Evolutionary conservation across 306 rosid genomes (phyloP).

Genomic region (Astragalus membranaceus): DNA sequence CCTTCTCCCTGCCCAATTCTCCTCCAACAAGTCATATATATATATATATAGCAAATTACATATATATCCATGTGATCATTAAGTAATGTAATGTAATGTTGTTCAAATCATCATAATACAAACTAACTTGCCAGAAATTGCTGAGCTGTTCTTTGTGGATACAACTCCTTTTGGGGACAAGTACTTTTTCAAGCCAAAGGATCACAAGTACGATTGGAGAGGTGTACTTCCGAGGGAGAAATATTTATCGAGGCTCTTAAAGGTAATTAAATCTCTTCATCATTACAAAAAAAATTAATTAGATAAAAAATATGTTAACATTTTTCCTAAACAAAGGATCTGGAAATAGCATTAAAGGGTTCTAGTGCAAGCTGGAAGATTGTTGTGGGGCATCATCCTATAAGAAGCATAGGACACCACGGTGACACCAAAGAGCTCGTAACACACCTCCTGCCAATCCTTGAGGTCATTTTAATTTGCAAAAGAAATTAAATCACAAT

Average conservation of each 20-base stretch:
- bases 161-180: slow-evolving; percentile 44
- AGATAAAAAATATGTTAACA: not conserved
- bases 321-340: slow-evolving; percentile 21
- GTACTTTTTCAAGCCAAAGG: slow-evolving; percentile 32
- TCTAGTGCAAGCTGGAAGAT: slow-evolving; percentile 41
- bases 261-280: slow-evolving; percentile 14
- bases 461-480: slow-evolving; percentile 21
- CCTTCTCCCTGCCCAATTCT: too few relatives aligned
- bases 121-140: slow-evolving; percentile 18
- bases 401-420: slow-evolving; percentile 41
- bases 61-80: too few relatives aligned
- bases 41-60: too few relatives aligned
- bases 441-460: slow-evolving; percentile 32
- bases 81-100: too few relatives aligned
- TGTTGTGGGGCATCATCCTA: slow-evolving; percentile 43
- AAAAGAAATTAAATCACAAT: too few relatives aligned
- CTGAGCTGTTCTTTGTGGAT: slow-evolving; percentile 41
- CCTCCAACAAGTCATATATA: too few relatives aligned
- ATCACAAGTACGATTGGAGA: slow-evolving; percentile 48
- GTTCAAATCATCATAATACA: too few relatives aligned
- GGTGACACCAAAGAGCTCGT: slow-evolving; percentile 38
- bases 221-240: slow-evolving; percentile 38
- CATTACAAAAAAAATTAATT: not conserved
- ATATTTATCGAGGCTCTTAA: slow-evolving; percentile 33
- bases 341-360: slow-evolving; percentile 28